Evolutionary conservation across 2,329 filamentous ascomycete genomes (phyloP), one percentile per base, ranked within the genome.

Genomic region (Fusarium circinatum): DNA sequence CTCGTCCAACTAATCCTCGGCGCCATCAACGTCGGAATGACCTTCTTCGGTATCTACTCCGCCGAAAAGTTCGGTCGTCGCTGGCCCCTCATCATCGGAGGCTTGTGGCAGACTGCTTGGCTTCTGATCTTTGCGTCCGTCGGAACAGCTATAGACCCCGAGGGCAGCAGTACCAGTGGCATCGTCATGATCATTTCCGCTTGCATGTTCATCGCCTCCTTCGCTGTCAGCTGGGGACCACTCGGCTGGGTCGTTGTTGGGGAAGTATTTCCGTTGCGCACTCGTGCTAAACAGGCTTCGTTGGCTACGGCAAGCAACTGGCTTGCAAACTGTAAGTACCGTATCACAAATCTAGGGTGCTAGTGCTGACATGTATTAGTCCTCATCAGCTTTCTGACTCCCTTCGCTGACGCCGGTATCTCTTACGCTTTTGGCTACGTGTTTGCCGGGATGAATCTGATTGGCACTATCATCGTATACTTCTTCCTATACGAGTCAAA

Each of bases 171-270:
- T 14, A 80, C 83, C 3, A 86, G 89, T 14, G 92, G 92, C 13
- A 89, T 90, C 8, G 87, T 91, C 68, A 91, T 94, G 88, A 93
- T 94, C 73, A 89, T 92, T 13, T 89, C 91, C 57, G 90, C 92
- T 8, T 93, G 90, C 81, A 89, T 94, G 84, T 94, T 94, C 82
- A 94, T 94, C 63, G 88, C 89, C 51, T 91, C 89, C 3, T 95
- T 93, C 73, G 92, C 92, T 5, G 71, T 85, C 38, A 93, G 90
- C 5, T 93, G 91, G 91, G 92, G 91, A 17, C 91, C 91, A 0
- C 89, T 93, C 51, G 85, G 90, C 10, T 94, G 92, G 92, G 89
- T 90, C 36, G 87, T 92, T 63, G 88, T 91, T 47, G 89, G 89
- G 54, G 91, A 93, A 80, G 89, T 89, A 49, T 93, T 92, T 79